A percentile compares a stretch with the other conserved stretches of the same genome.
Conservation (phyloP, 768 basidiomycete genomes). For the Mycena metata region DNA sequence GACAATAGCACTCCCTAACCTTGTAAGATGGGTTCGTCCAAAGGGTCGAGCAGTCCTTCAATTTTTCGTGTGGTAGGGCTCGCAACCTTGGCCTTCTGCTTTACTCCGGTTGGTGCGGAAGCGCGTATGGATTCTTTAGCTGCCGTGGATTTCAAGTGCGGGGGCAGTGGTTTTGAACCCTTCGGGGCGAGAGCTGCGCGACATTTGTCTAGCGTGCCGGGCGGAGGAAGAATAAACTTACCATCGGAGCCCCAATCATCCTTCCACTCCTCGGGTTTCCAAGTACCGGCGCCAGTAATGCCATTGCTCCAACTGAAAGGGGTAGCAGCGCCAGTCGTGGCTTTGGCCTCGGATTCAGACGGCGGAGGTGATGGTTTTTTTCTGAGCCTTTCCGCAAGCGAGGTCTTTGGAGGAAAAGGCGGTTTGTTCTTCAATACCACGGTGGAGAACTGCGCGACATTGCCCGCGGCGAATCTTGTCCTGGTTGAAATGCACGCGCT, state of each 20-base stretch:
- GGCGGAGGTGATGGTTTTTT: background rate
- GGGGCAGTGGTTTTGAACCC: constrained; percentile 25
- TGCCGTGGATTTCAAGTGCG: constrained; percentile 13
- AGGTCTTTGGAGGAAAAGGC: background rate
- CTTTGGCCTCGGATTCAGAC: too few species aligned
- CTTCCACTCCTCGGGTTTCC: constrained; percentile 37
- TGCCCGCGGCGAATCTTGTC: background rate
- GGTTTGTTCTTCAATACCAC: background rate
- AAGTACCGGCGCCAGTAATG: background rate
- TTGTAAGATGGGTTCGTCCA: constrained; percentile 31
- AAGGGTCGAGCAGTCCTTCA: constrained; percentile 51
- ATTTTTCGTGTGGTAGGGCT: constrained; percentile 47
- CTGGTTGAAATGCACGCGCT: constrained; percentile 13
- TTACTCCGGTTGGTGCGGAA: background rate
- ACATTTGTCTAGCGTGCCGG: background rate
- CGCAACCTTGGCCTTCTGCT: background rate
- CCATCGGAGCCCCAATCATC: constrained; percentile 38
- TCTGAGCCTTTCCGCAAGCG: constrained; percentile 26
- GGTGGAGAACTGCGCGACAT: constrained; percentile 12
- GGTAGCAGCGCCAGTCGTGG: too few species aligned
- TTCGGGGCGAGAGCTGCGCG: constrained; percentile 18
- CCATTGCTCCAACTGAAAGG: too few species aligned
- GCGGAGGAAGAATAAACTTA: background rate
- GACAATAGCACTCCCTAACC: constrained; percentile 22
- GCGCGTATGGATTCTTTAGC: background rate